phyloP scores from a whole-genome alignment of 1,139 yeast genomes.

The Pichia sp. region DNA sequence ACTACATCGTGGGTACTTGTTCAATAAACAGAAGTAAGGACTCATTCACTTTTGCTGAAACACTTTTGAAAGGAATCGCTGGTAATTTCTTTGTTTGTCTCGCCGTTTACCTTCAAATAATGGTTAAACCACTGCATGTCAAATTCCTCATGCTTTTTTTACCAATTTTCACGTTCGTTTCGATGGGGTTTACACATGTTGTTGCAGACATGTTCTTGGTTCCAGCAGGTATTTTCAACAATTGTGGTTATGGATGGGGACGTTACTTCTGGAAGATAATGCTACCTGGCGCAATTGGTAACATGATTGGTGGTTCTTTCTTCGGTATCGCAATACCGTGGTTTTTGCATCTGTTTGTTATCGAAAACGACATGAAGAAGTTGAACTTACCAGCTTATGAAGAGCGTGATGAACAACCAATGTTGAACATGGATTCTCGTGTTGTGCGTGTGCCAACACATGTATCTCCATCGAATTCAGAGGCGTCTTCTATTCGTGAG shows the following conservation, averaged over 20 bases:
- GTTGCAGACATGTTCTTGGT: conserved; percentile 75
- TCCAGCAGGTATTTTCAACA: conserved; percentile 59
- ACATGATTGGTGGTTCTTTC: conserved; percentile 60
- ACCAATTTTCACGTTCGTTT: conserved; percentile 68
- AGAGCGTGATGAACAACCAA: conserved; percentile 73
- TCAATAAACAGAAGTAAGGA: conserved; percentile 42
- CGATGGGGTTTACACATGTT: conserved; percentile 69
- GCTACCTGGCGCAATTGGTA: conserved; percentile 63
- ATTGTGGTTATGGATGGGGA: conserved; percentile 55
- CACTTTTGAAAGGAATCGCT: conserved; percentile 57
- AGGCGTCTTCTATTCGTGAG: conserved; percentile 4
- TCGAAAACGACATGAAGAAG: conserved; percentile 56
- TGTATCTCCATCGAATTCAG: conserved; percentile 3
- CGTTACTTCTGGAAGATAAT: conserved; percentile 64
- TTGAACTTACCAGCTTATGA: conserved; percentile 61
- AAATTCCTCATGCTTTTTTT: conserved; percentile 55
- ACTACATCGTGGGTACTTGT: conserved; percentile 40
- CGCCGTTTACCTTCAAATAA: conserved; percentile 66
- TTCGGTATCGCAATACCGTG: conserved; percentile 59
- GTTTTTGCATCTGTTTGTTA: conserved; percentile 62
- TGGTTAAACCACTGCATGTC: conserved; percentile 78
- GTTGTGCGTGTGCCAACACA: conserved; percentile 43
- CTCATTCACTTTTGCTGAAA: conserved; percentile 42
- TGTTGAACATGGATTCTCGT: conserved; percentile 65
- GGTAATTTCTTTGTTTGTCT: conserved; percentile 72